Conservation (phyloP, 805 yeast genomes). For the Candida chauliodis region DNA sequence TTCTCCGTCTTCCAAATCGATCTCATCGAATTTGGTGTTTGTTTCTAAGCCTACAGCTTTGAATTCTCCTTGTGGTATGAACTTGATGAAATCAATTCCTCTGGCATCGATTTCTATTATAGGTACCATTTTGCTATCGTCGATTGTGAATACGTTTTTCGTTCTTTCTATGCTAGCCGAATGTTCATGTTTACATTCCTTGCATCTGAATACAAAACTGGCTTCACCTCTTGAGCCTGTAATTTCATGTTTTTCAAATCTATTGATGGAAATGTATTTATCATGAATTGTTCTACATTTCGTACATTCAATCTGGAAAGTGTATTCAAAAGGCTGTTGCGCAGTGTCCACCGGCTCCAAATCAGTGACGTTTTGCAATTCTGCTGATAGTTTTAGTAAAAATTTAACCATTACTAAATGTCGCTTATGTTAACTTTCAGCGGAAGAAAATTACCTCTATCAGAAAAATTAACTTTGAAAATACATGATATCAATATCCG, state of each 20-base stretch:
- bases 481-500: background rate
- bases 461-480: background rate
- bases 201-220: slow-evolving; percentile 75
- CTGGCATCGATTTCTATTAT: slow-evolving; percentile 77
- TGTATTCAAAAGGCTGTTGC: slow-evolving; percentile 65
- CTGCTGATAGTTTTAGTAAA: slow-evolving; percentile 39
- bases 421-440: slow-evolving; percentile 1
- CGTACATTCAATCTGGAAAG: slow-evolving; percentile 71
- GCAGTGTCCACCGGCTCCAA: slow-evolving; percentile 60
- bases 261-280: slow-evolving; percentile 65
- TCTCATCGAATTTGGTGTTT: slow-evolving; percentile 51
- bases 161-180: slow-evolving; percentile 33
- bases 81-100: slow-evolving; percentile 72
- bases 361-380: slow-evolving; percentile 51
- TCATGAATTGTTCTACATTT: slow-evolving; percentile 76
- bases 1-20: slow-evolving; percentile 76
- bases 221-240: slow-evolving; percentile 79
- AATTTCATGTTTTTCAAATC: slow-evolving; percentile 62
- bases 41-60: slow-evolving; percentile 51
- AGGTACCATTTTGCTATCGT: slow-evolving; percentile 37
- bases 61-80: slow-evolving; percentile 65
- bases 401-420: slow-evolving; percentile 45
- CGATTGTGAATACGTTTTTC: slow-evolving; percentile 31
- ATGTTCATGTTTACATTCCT: slow-evolving; percentile 50
- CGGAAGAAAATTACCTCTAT: background rate